phyloP scores from a whole-genome alignment of 2,329 filamentous ascomycete genomes.

The Davidsoniella australis region DNA sequence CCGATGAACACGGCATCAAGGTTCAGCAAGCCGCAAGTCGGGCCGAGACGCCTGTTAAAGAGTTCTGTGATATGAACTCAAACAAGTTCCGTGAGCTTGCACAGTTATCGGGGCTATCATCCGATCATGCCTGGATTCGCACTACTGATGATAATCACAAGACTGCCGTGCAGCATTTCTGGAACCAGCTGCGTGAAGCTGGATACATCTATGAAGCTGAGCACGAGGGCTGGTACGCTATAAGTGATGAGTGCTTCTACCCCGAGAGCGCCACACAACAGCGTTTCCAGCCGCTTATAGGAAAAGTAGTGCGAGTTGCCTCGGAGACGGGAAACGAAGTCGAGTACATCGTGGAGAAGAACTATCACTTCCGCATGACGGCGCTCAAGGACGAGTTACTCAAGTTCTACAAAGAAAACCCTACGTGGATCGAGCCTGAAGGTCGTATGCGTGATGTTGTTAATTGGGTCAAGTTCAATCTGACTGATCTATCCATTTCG shows the following conservation, averaged over 20 bases:
- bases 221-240: conserved; percentile 91
- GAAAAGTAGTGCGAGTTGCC: conserved; percentile 66
- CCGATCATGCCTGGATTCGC: conserved; percentile 73
- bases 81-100: conserved; percentile 65
- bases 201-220: conserved; percentile 70
- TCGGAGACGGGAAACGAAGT: conserved; percentile 82
- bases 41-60: conserved; percentile 53
- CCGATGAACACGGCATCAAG: conserved; percentile 96
- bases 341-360: conserved; percentile 83
- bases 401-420: conserved; percentile 62
- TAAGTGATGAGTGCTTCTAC: conserved; percentile 95
- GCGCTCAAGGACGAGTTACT: conserved; percentile 65
- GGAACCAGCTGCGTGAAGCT: conserved; percentile 59
- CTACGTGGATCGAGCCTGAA: conserved; percentile 57
- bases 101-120: conserved; percentile 44
- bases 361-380: conserved; percentile 88
- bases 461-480: conserved; percentile 54
- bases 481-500: conserved; percentile 81
- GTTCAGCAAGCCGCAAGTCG: conserved; percentile 71
- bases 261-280: conserved; percentile 58
- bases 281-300: conserved; percentile 61
- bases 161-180: conserved; percentile 76
- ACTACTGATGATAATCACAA: conserved; percentile 75
- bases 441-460: conserved; percentile 64
- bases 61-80: conserved; percentile 78